phyloP scores from a whole-genome alignment of 2,329 filamentous ascomycete species.

The Cryoendolithus antarcticus region DNA sequence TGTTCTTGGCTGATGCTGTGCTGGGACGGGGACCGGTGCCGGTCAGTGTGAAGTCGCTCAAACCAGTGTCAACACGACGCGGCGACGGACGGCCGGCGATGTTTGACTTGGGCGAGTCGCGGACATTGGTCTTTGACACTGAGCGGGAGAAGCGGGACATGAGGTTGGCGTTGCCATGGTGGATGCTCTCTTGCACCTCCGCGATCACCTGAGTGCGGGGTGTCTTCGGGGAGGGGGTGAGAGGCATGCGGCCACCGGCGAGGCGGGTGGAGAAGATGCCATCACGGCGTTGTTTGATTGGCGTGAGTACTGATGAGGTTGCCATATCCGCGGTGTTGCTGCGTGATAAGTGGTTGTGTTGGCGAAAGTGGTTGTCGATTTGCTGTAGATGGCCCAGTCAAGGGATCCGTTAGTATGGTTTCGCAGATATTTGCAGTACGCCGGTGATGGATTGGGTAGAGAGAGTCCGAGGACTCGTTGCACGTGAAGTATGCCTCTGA shows the following conservation, averaged over 20 bases:
- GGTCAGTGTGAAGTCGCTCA: conserved; percentile 84
- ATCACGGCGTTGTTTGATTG: conserved; percentile 76
- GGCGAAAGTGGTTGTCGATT: conserved; percentile 10
- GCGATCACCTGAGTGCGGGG: conserved; percentile 45
- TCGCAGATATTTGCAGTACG: conserved; percentile 26
- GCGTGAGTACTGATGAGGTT: conserved; percentile 70
- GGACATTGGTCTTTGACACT: conserved; percentile 53
- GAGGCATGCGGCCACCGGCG: conserved; percentile 84
- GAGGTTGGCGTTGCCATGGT: conserved; percentile 59
- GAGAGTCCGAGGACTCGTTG: too few relatives aligned
- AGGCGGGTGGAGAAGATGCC: conserved; percentile 85
- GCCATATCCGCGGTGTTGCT: conserved; percentile 52
- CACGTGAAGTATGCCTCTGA: too few relatives aligned
- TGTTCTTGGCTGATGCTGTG: conserved; percentile 31
- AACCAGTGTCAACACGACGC: conserved; percentile 75
- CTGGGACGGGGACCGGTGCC: conserved; percentile 54
- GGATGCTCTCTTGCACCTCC: conserved; percentile 56
- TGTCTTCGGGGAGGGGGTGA: conserved; percentile 83
- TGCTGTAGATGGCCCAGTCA: conserved; percentile 24
- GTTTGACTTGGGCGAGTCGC: conserved; percentile 92
- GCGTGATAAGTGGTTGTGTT: conserved; percentile 11
- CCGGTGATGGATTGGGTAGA: too few relatives aligned
- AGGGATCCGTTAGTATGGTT: conserved; percentile 26
- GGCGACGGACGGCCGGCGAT: conserved; percentile 70
- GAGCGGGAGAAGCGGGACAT: conserved; percentile 66